phyloP scores from a whole-genome alignment of 2,329 filamentous ascomycete genomes.

The Colletotrichum tamarilloi region DNA sequence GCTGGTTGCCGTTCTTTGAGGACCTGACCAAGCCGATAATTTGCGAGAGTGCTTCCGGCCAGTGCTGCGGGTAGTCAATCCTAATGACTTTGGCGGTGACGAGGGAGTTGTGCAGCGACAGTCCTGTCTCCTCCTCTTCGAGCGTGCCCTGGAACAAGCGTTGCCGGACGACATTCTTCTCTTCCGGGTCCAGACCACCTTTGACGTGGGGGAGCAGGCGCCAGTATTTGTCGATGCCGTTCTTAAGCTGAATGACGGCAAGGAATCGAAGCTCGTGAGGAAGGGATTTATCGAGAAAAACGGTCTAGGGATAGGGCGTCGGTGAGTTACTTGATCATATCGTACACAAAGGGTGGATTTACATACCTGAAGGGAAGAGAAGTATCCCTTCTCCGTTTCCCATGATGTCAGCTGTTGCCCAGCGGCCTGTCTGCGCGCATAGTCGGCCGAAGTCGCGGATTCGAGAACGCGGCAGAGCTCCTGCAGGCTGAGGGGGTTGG shows the following conservation, averaged over 20 bases:
- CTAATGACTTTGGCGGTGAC: slow-evolving; percentile 89
- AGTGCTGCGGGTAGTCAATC: slow-evolving; percentile 89
- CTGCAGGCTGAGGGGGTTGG: slow-evolving; percentile 73
- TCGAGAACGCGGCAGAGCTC: slow-evolving; percentile 74
- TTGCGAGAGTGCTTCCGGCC: slow-evolving; percentile 73
- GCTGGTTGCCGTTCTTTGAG: slow-evolving; percentile 66
- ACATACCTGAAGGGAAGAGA: slow-evolving; percentile 74
- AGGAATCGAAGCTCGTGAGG: slow-evolving; percentile 86
- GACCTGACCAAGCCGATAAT: slow-evolving; percentile 74
- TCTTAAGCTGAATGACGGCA: slow-evolving; percentile 93
- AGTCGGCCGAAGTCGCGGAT: slow-evolving; percentile 71
- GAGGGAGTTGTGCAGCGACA: slow-evolving; percentile 90
- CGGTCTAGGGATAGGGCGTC: slow-evolving; percentile 61
- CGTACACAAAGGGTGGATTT: neutral
- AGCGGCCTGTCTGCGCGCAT: slow-evolving; percentile 72
- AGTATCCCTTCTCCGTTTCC: slow-evolving; percentile 75
- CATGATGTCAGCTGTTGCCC: slow-evolving; percentile 78
- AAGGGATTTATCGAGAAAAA: slow-evolving; percentile 83
- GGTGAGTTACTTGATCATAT: slow-evolving; percentile 12
- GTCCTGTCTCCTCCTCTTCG: slow-evolving; percentile 77
- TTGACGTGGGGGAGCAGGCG: slow-evolving; percentile 66
- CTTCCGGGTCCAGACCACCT: slow-evolving; percentile 77
- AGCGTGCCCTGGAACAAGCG: slow-evolving; percentile 82
- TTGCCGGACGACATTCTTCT: slow-evolving; percentile 81
- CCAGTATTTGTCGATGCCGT: slow-evolving; percentile 97